A percentile compares a stretch with the other conserved stretches of the same genome.
Evolutionary conservation across 345 rosid genomes (phyloP).

Genomic region (Camelina sativa): DNA sequence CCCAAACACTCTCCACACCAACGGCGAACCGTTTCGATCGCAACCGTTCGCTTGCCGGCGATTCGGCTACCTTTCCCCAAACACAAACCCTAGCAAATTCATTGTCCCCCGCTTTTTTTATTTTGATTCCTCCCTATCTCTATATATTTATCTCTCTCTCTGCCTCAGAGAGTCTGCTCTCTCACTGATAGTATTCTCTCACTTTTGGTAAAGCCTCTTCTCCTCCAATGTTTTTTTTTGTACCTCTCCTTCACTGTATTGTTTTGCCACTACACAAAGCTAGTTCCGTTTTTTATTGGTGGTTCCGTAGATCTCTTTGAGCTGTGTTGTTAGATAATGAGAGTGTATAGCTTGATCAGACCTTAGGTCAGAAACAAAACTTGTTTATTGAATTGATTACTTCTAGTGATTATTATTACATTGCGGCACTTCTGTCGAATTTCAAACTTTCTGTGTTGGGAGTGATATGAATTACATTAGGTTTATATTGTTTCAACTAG

Average conservation of each 20-base stretch:
- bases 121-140: constrained; percentile 6
- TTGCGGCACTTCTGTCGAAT: constrained; percentile 2
- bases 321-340: neutral
- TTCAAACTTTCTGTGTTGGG: constrained; percentile 12
- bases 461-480: neutral
- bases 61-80: neutral
- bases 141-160: neutral
- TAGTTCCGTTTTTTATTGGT: constrained; percentile 6
- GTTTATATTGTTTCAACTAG: neutral
- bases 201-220: constrained; percentile 26
- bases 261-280: neutral
- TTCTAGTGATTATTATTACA: neutral
- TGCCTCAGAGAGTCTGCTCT: neutral
- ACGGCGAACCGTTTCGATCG: constrained; percentile 40
- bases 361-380: constrained; percentile 2
- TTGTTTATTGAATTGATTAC: neutral
- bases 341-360: constrained; percentile 13
- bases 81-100: constrained; percentile 27
- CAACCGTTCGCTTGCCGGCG: constrained; percentile 37
- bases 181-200: neutral
- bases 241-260: neutral
- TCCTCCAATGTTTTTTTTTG: neutral
- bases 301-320: constrained; percentile 34
- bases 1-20: constrained; percentile 35
- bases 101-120: neutral